A percentile compares a stretch with the other conserved stretches of the same genome.
Conservation (phyloP, 202 grass and related monocot species). For the Bolboschoenoplectus hybrid region DNA sequence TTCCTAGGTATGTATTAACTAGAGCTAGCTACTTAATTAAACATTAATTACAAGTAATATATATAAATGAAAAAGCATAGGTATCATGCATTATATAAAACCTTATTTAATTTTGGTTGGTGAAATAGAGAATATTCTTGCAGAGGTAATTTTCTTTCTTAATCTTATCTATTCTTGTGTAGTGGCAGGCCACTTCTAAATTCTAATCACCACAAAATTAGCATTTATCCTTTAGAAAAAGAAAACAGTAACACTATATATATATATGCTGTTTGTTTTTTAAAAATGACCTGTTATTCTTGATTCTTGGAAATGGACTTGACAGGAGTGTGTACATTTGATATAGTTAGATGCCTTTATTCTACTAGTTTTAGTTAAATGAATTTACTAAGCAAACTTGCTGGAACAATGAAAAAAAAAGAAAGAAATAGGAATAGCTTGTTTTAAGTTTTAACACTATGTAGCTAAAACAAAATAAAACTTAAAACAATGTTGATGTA, state of each 20-base stretch:
- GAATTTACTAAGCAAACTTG: not conserved
- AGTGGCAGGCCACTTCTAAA: slow-evolving; percentile 1
- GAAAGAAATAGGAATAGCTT: not conserved
- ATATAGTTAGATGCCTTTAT: slow-evolving; percentile 19
- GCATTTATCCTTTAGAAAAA: slow-evolving; percentile 15
- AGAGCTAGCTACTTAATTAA: slow-evolving; percentile 3
- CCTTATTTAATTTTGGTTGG: slow-evolving; percentile 25
- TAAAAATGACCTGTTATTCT: slow-evolving; percentile 10
- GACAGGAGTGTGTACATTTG: not conserved
- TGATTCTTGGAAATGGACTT: not conserved
- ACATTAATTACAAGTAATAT: not conserved
- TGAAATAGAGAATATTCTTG: slow-evolving; percentile 6
- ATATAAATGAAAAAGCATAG: not conserved
- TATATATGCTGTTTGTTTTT: slow-evolving; percentile 12
- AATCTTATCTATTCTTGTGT: slow-evolving; percentile 18
- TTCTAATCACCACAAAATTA: slow-evolving; percentile 27
- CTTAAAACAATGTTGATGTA: not conserved
- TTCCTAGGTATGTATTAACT: slow-evolving; percentile 22
- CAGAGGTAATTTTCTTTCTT: not conserved
- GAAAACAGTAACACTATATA: slow-evolving; percentile 4
- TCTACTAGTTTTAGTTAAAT: not conserved
- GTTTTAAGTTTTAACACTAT: slow-evolving; percentile 1
- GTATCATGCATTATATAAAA: not conserved
- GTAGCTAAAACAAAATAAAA: not conserved
- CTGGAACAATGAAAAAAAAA: not conserved